Evolutionary conservation across 1,284 basidiomycete genomes (phyloP), one percentile per base, ranked within the genome.

Genomic region (Fistulina hepatica): DNA sequence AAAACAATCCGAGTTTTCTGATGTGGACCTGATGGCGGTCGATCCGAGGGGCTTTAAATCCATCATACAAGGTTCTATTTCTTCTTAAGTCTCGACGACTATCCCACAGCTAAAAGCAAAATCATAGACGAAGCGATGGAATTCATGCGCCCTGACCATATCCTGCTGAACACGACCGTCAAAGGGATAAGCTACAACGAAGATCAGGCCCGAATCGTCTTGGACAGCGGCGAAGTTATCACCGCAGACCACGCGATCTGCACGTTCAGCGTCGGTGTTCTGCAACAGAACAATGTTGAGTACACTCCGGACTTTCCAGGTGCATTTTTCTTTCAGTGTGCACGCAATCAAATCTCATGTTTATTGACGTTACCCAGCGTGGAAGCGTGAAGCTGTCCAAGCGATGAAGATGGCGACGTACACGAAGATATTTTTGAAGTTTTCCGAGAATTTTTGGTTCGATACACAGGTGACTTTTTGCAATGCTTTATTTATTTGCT

Each of bases 361-460:
- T 6, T 6, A 30, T 16, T 30, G 27, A 30, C 6, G 6, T 30
- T n/a, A 6, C n/a, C 6, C 27, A 30, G 27, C 6, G n/a, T 31
- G 28, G 28, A 31, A 31, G 9, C 28, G 28, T 13, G 28, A 15
- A 8, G 28, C 28, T 3, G 13, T 31, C 28, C 15, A 13, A 13
- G 28, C 28, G 13, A 16, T 31, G 15, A 31, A 13, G 28, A 31
- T 31, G 79, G 76, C 64, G 2, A 76, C 69, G 3, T 82, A 78
- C 49, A 80, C 78, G 4, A 82, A 81, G 56, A 78, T 82, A 33
- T 82, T 81, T 54, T 48, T 81, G 31, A 65, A 74, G 43, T 82
- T 81, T 49, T 13, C 28, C 3, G 49, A 67, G 39, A 75, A 73
- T 27, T 82, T 82, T 52, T 82, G 79, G 79, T 77, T 77, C 42